Base-by-base conservation (phyloP, 371 early-diverging fungal species). In the Paraphysoderma sedebokerense region DNA sequence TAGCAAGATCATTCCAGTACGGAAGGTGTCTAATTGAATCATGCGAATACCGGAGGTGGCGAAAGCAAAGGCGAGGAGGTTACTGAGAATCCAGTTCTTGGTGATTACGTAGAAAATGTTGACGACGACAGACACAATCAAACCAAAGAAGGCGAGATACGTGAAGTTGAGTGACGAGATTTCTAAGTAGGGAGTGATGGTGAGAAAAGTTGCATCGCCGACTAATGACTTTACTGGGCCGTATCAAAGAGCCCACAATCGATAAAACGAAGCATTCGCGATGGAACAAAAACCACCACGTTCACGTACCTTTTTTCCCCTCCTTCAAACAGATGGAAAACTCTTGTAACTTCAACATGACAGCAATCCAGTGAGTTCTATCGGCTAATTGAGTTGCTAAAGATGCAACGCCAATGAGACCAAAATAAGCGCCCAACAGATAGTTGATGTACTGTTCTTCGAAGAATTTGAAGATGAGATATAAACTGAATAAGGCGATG, bases 31-130 rank as follows among this genome's bases (percentile, higher is more conserved):
- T 34, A 95, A 69, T 2, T 83, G 76, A 31, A 97, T 68, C 29
- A 95, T 67, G 48, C 79, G 79, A 49, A 95, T 81, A 29, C 90
- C 89, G 44, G 81, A 77, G 45, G 84, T 60, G 15, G 92, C 76
- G 52, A 92, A 86, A 30, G 89, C 77, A 38, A 87, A 62, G 11
- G 90, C 98, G 48, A 87, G 79, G 19, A 91, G 38, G 55, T 97
- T 97, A 57, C 81, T 81, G 1, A 83, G 72, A 50, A 87, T 74
- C 92, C 93, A 92, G 66, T 89, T 84, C 68, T 92, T 95, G 40
- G 83, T 76, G 37, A 70, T 63, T 32, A 80, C 68, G 59, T 92
- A 97, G 55, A 67, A 74, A 8, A 60, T 82, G 6, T 85, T 85
- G 23, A 87, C 53, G 23, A 63, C 50, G 26, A 77, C 58, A 22